Evolutionary conservation across 2,329 filamentous ascomycete genomes (phyloP), one percentile per base, ranked within the genome.

Genomic region (Myriosclerotinia duriaeana): DNA sequence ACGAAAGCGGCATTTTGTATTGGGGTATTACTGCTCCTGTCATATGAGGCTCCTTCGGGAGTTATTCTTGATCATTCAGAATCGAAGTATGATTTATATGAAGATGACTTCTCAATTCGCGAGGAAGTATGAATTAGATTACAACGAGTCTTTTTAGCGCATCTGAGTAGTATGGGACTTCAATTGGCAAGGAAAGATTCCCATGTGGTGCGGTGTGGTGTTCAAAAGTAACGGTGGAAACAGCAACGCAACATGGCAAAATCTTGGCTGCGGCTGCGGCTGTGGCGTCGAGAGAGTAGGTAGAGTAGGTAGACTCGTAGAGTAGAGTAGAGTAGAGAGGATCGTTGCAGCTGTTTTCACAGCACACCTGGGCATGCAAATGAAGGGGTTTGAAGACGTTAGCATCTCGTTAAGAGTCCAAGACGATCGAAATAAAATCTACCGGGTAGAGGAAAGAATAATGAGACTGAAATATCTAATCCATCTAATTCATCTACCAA

Each of bases 311-410:
- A n/a, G n/a, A n/a, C n/a, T n/a, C n/a, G n/a, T n/a, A n/a, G n/a
- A n/a, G n/a, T n/a, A n/a, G n/a, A n/a, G 26, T 26, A 26, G 26
- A 26, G 26, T 26, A 26, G 26, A 26, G 48, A 8, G 22, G 22
- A 52, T 52, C 22, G 22, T 50, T 52, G 48, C 48, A 30, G 26
- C 48, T 20, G 34, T 54, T 54, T 54, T 54, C 53, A 20, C 34
- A 53, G 36, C 53, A 54, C 34, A n/a, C n/a, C n/a, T n/a, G n/a
- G n/a, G n/a, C n/a, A 38, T 54, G 20, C 34, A 50, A 50, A 50
- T 26, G n/a, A 50, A 50, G 48, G n/a, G 4, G 20, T 22, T 48
- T 48, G 46, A n/a, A 7, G 44, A 46, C 44, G 17, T 46, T 46
- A n/a, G 17, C 44, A 20, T 46, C 44, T 46, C 15, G 20, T 46